Percentiles rank a stretch among this genome's conserved stretches.
These are phyloP conservation scores for Lachnellula cervina DNA, from an alignment of 2,329 filamentous ascomycete genomes.

Conservation along the genomic window DNA sequence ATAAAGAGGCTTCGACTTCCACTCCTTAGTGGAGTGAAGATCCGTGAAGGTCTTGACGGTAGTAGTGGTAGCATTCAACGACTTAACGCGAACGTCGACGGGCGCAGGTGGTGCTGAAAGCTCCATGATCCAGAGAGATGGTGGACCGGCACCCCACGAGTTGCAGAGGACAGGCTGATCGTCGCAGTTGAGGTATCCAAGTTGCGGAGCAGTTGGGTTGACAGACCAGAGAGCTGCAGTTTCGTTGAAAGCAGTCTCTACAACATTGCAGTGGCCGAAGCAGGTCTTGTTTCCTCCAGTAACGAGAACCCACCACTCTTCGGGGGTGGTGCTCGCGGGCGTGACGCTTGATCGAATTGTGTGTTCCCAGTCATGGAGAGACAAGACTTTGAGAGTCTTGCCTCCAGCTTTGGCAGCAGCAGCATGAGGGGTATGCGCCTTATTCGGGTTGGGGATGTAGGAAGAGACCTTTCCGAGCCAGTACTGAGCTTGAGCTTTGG, in stretches of 20 bases:
- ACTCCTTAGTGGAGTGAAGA: slow-evolving; percentile 51
- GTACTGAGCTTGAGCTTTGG: slow-evolving; percentile 59
- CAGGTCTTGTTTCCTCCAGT: slow-evolving; percentile 77
- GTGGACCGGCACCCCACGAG: slow-evolving; percentile 61
- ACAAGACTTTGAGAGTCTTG: slow-evolving; percentile 52
- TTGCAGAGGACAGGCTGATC: slow-evolving; percentile 70
- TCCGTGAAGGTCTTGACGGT: slow-evolving; percentile 59
- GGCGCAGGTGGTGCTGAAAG: slow-evolving; percentile 60
- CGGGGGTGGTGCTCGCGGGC: slow-evolving; percentile 54
- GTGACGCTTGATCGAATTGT: slow-evolving; percentile 60
- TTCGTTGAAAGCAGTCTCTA: slow-evolving; percentile 64
- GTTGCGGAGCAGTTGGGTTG: slow-evolving; percentile 57
- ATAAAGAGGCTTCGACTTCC: slow-evolving; percentile 42
- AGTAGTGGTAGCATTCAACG: slow-evolving; percentile 65
- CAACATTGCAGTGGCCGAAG: slow-evolving; percentile 55
- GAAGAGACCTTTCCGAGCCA: slow-evolving; percentile 57
- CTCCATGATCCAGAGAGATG: slow-evolving; percentile 62
- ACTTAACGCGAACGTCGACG: slow-evolving; percentile 59
- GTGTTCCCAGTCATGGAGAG: slow-evolving; percentile 66
- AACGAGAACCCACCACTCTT: slow-evolving; percentile 72
- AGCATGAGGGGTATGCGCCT: slow-evolving; percentile 36
- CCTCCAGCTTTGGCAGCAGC: slow-evolving; percentile 47
- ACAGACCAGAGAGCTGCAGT: slow-evolving; percentile 59
- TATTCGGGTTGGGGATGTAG: slow-evolving; percentile 47
- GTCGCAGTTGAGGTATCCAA: slow-evolving; percentile 70